Conservation (phyloP, 768 basidiomycete species). For the Cyclocybe aegerita region DNA sequence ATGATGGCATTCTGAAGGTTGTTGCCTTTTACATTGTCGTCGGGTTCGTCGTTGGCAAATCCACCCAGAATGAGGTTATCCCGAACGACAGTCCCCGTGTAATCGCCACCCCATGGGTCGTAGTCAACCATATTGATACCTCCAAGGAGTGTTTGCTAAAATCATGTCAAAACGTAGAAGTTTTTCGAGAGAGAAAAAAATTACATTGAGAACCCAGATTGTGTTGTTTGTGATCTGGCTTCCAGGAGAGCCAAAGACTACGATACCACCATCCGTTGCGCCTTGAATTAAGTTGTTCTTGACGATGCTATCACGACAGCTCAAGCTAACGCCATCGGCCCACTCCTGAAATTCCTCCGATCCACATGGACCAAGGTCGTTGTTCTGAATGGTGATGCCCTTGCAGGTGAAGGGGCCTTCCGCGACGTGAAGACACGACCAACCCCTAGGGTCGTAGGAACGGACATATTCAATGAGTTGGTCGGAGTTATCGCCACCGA, state of each 20-base stretch:
- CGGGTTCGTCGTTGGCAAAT: constrained; percentile 50
- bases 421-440: constrained; percentile 79
- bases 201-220: constrained; percentile 66
- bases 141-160: constrained; percentile 66
- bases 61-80: constrained; percentile 72
- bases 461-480: constrained; percentile 79
- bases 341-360: constrained; percentile 63
- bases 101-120: constrained; percentile 66
- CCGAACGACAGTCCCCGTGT: constrained; percentile 58
- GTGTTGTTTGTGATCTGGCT: constrained; percentile 75
- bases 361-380: constrained; percentile 82
- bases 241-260: constrained; percentile 75
- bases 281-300: constrained; percentile 69
- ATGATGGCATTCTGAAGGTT: constrained; percentile 63
- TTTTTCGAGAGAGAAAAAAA: constrained; percentile 18
- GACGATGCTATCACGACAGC: constrained; percentile 60
- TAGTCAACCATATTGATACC: constrained; percentile 82
- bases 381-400: constrained; percentile 69
- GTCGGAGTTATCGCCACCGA: constrained; percentile 72
- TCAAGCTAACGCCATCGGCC: constrained; percentile 82
- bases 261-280: constrained; percentile 80
- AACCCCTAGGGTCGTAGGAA: constrained; percentile 74
- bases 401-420: constrained; percentile 70
- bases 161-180: constrained; percentile 1
- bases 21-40: constrained; percentile 46